Evolutionary conservation across 1,284 basidiomycete species (phyloP), one percentile per base, ranked within the genome.

Genomic region (Cystobasidiaceae sp.): DNA sequence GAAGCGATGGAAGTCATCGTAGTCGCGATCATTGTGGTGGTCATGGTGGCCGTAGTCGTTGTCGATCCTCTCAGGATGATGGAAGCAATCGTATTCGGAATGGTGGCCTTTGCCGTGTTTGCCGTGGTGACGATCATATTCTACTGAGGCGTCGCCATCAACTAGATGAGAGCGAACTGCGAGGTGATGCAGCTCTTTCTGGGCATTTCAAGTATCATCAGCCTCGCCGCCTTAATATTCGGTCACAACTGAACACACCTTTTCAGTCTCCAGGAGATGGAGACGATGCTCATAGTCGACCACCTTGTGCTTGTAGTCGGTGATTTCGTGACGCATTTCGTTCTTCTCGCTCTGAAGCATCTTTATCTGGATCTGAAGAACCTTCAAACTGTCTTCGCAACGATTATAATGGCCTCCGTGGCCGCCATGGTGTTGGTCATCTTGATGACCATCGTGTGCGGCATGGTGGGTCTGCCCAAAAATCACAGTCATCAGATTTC

Each of bases 251-350:
- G 9, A 15, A 13, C 51, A 15, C n/a, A 55, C 30, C 25, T 17
- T 43, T 27, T 11, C 15, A 23, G 11, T 9, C 7, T 39, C 30
- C 28, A 34, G 25, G 54, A 44, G 6, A 23, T 25, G 19, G 23
- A 51, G 33, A 17, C 44, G 46, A 15, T 27, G 49, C 37, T 62
- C 59, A 9, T 39, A 62, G 7, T 51, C 43, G 32, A 23, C 37
- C 7, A 43, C 33, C 49, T 54, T 51, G 23, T 49, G 59, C 49
- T 54, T 49, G 41, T 52, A 52, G 23, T 37, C 45, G 32, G 45
- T 17, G 8, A 60, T 21, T 4, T 51, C 25, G 21, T 34, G 30
- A 28, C 37, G 27, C 32, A 39, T 21, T 25, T 17, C 5, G 9
- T 45, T 21, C 13, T 56, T 41, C 17, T 56, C 54, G 28, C n/a